Base-by-base conservation (phyloP, 805 yeast species). In the Wickerhamiella azymoides region DNA sequence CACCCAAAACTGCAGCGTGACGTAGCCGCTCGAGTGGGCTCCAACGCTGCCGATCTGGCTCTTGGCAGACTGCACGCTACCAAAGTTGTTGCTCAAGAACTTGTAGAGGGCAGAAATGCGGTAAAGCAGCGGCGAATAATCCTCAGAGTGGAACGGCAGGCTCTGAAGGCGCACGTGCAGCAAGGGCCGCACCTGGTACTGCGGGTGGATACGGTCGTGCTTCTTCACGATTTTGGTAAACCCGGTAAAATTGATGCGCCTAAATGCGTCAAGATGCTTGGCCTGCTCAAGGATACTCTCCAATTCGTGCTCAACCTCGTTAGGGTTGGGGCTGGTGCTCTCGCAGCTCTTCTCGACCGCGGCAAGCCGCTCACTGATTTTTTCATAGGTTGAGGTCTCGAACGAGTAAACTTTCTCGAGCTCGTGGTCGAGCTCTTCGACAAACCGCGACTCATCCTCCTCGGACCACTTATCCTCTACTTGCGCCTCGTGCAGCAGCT, bases 221-320 rank as follows among this genome's bases (percentile, higher is more conserved):
- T 89, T 89, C 67, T 89, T 88, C 52, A 88, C 96, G 54, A 92
- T 84, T 61, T 92, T 92, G 56, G 79, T 73, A 66, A 92, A 89
- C 1, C 96, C 98, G 11, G 98, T 89, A 67, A 80, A 92, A 65
- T 92, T 92, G 54, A 89, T 65, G 57, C 98, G 73, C 36, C 93
- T 80, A 66, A 92, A 92, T 59, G 77, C 84, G 61, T 88, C 96
- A 54, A 92, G 69, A 57, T 84, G 89, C 56, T 82, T 84, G 10
- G 97, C 84, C 54, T 76, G 71, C 10, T 77, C 72, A 49, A 92
- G 68, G 24, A 79, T 67, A 49, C 77, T 77, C 58, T 92, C 98
- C 54, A 92, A 69, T 46, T 76, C 74, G 28, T 64, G 63, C 55
- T 83, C 84, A 56, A 85, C 81, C 19, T 63, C 55, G 27, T 68